These are phyloP conservation scores for Amanita thiersii DNA, from an alignment of 768 basidiomycete genomes.

Conservation along the genomic window DNA sequence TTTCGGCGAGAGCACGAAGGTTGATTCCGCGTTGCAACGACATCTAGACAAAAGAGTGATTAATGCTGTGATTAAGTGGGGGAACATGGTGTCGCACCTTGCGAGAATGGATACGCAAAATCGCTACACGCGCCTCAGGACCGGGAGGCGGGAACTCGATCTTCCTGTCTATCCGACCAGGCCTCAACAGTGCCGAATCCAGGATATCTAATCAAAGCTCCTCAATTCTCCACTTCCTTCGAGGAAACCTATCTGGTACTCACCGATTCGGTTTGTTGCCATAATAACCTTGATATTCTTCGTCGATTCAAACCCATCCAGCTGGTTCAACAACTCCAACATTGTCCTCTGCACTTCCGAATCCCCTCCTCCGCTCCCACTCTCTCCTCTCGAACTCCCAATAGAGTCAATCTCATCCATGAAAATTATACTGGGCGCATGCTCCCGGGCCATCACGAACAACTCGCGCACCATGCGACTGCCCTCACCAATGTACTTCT, in stretches of 20 bases:
- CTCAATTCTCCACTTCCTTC: not conserved
- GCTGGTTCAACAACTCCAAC: conserved; percentile 82
- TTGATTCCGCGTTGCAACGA: conserved; percentile 95
- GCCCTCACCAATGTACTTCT: conserved; percentile 98
- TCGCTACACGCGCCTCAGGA: conserved; percentile 83
- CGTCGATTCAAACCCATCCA: conserved; percentile 92
- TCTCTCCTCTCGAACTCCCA: conserved; percentile 86
- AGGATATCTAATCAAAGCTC: conserved; percentile 61
- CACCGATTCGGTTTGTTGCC: conserved; percentile 96
- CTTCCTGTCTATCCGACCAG: conserved; percentile 92
- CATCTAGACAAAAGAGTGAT: conserved; percentile 79
- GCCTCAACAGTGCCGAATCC: conserved; percentile 86
- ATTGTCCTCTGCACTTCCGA: conserved; percentile 88
- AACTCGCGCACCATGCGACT: conserved; percentile 94
- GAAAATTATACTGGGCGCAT: conserved; percentile 97
- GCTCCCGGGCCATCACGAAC: conserved; percentile 97
- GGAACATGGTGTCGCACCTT: conserved; percentile 59
- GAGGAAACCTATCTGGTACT: conserved; percentile 9
- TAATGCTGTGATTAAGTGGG: not conserved
- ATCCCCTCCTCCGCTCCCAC: conserved; percentile 84
- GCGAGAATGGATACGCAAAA: conserved; percentile 91
- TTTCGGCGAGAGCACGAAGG: conserved; percentile 86
- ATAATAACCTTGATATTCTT: conserved; percentile 96
- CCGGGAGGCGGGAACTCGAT: conserved; percentile 99
- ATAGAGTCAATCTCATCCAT: conserved; percentile 99